Evolutionary conservation across 352 stramenopile species (phyloP).

Genomic region (Globisporangium paroecandrum): DNA sequence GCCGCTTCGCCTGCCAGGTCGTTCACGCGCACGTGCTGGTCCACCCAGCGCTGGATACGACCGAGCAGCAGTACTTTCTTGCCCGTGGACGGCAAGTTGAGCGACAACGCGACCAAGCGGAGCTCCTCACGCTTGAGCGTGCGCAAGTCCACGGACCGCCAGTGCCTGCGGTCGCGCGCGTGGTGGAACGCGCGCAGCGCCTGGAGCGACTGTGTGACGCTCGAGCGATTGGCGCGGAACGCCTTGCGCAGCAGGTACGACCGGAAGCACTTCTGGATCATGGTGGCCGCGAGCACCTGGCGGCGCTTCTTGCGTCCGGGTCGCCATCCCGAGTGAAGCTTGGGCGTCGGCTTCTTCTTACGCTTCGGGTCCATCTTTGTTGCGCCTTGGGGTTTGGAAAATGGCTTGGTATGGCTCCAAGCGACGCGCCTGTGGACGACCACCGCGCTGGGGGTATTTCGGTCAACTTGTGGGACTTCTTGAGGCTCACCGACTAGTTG

Average conservation of each 20-base stretch:
- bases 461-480: neutral
- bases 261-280: slow-evolving; percentile 73
- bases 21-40: slow-evolving; percentile 55
- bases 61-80: slow-evolving; percentile 77
- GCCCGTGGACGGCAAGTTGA: slow-evolving; percentile 69
- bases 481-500: neutral
- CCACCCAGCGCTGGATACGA: slow-evolving; percentile 71
- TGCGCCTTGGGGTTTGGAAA: neutral
- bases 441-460: neutral
- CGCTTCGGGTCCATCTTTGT: slow-evolving; percentile 19
- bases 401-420: neutral
- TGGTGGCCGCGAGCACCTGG: slow-evolving; percentile 45
- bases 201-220: slow-evolving; percentile 45
- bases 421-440: neutral
- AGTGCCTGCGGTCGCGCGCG: slow-evolving; percentile 48
- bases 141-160: slow-evolving; percentile 55
- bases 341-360: slow-evolving; percentile 31
- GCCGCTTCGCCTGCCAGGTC: slow-evolving; percentile 60
- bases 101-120: slow-evolving; percentile 49
- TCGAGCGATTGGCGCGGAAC: slow-evolving; percentile 43
- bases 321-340: slow-evolving; percentile 62
- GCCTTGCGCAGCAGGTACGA: slow-evolving; percentile 53
- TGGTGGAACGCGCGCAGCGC: slow-evolving; percentile 50
- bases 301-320: slow-evolving; percentile 32
- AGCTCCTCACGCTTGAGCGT: slow-evolving; percentile 60